These are phyloP conservation scores for Phytophthora melonis DNA, from an alignment of 352 stramenopile species.

Conservation along the genomic window DNA sequence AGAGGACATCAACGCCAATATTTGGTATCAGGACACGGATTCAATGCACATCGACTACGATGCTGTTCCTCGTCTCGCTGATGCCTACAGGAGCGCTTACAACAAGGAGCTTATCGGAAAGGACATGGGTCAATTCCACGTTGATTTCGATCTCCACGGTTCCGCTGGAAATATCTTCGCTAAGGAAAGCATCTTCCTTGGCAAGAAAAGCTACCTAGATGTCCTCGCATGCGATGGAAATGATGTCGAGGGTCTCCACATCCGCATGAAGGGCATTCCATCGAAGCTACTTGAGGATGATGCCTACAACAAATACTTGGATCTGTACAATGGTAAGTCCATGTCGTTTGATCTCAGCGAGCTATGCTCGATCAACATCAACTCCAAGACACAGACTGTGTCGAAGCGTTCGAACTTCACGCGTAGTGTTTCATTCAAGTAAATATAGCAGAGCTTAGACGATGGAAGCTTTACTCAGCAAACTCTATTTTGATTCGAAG, in stretches of 20 bases:
- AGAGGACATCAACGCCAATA: constrained; percentile 7
- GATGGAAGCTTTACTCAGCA: not conserved
- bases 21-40: constrained; percentile 21
- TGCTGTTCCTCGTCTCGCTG: not conserved
- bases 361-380: constrained; percentile 8
- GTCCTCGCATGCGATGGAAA: constrained; percentile 7
- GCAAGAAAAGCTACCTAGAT: constrained; percentile 11
- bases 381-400: not conserved
- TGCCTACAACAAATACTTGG: constrained; percentile 1
- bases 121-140: constrained; percentile 10
- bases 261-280: constrained; percentile 9
- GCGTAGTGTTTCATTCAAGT: too few relatives aligned
- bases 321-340: constrained; percentile 1
- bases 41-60: constrained; percentile 8
- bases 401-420: too few relatives aligned
- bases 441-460: too few relatives aligned
- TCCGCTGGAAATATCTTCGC: not conserved
- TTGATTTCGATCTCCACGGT: not conserved
- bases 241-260: not conserved
- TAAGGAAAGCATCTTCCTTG: constrained; percentile 1
- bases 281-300: constrained; percentile 4
- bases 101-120: constrained; percentile 2
- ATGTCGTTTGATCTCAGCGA: not conserved
- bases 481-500: constrained; percentile 4
- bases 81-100: not conserved